Percentiles rank a stretch among this genome's conserved stretches.
Evolutionary conservation across 2,329 filamentous ascomycete genomes (phyloP).

Genomic region (Leptographium flavum): DNA sequence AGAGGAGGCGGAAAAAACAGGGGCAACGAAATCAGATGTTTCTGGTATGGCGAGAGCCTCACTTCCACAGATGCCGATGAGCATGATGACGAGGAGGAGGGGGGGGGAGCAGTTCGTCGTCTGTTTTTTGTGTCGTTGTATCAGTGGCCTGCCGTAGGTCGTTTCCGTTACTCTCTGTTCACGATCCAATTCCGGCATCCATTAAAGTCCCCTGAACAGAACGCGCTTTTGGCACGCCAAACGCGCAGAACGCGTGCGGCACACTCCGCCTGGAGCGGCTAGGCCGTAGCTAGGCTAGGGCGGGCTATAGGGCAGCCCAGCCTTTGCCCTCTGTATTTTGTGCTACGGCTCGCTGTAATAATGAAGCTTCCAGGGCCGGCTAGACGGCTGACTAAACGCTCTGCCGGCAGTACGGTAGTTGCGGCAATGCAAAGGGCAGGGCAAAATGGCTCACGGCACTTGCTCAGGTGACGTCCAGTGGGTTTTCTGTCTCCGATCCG

Average conservation of each 20-base stretch:
- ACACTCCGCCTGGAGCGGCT: not conserved
- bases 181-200: too few species aligned
- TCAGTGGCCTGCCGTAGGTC: not conserved
- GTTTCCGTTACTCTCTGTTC: too few species aligned
- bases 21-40: too few species aligned
- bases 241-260: not conserved
- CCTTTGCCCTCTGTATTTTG: not conserved
- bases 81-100: constrained; percentile 33
- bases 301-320: not conserved
- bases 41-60: constrained; percentile 13
- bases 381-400: too few species aligned
- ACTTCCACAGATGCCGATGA: constrained; percentile 67
- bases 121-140: not conserved
- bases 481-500: not conserved
- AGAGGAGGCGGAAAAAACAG: too few species aligned
- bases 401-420: too few species aligned
- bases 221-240: not conserved
- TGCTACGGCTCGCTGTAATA: too few species aligned
- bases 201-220: too few species aligned
- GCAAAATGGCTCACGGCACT: too few species aligned
- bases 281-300: too few species aligned
- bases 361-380: too few species aligned
- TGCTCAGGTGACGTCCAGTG: not conserved
- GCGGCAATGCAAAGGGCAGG: too few species aligned
- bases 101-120: not conserved